A percentile compares a stretch with the other conserved stretches of the same genome.
Evolutionary conservation across 2,329 filamentous ascomycete genomes (phyloP).

Genomic region (Aphanoascus verrucosus): DNA sequence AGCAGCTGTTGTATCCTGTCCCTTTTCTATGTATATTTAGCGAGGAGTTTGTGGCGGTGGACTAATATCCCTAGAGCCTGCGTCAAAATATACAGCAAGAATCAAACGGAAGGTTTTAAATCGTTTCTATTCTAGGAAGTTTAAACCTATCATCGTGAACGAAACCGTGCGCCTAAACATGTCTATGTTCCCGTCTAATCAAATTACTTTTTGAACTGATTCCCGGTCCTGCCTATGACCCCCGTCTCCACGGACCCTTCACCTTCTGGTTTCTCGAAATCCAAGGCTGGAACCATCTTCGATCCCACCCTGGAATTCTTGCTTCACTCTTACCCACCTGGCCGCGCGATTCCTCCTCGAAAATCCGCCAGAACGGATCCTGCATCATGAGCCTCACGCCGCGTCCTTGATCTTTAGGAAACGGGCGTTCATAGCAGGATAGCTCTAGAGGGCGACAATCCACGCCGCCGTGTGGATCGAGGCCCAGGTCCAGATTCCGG

Average conservation of each 20-base stretch:
- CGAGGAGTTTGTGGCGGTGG: conserved; percentile 1
- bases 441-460: conserved; percentile 26
- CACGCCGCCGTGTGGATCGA: conserved; percentile 19
- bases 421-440: conserved; percentile 37
- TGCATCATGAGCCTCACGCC: conserved; percentile 30
- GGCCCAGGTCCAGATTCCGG: conserved; percentile 21
- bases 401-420: conserved; percentile 23
- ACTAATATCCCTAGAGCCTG: neutral
- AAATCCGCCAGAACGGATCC: conserved; percentile 21
- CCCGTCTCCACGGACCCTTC: conserved; percentile 24
- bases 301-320: conserved; percentile 29
- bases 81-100: neutral
- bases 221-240: neutral
- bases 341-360: conserved; percentile 16
- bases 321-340: conserved; percentile 14
- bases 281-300: conserved; percentile 24
- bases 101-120: neutral
- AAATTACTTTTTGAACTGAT: neutral
- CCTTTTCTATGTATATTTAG: neutral
- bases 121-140: neutral
- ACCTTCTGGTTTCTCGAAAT: conserved; percentile 20
- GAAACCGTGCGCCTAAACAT: too few species aligned
- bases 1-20: neutral
- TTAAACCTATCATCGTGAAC: neutral
- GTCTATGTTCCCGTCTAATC: neutral